phyloP scores from a whole-genome alignment of 1,284 basidiomycete species.

The Cryptococcus sp. region DNA sequence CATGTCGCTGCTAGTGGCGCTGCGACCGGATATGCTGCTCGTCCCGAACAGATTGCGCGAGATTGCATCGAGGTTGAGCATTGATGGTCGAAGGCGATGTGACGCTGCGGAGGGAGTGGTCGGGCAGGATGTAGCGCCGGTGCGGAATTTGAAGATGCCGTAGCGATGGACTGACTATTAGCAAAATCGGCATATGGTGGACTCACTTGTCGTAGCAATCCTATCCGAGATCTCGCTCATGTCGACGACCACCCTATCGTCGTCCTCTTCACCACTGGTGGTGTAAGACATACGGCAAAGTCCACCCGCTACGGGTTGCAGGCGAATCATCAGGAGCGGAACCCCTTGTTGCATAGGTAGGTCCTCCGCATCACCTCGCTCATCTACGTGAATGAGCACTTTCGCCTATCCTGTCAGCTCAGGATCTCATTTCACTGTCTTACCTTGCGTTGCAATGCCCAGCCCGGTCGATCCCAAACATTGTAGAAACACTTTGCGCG shows the following conservation, averaged over 20 bases:
- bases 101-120: conserved; percentile 70
- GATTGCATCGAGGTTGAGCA: conserved; percentile 80
- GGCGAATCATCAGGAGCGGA: conserved; percentile 64
- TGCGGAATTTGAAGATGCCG: conserved; percentile 79
- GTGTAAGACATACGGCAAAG: conserved; percentile 61
- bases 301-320: conserved; percentile 78
- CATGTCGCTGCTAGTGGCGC: conserved; percentile 24
- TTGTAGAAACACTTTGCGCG: conserved; percentile 78
- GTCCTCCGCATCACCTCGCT: conserved; percentile 60
- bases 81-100: conserved; percentile 70
- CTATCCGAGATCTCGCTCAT: conserved; percentile 68
- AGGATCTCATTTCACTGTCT: conserved; percentile 5
- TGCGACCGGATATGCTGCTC: conserved; percentile 37
- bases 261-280: conserved; percentile 67
- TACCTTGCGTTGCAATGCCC: conserved; percentile 76
- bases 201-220: conserved; percentile 76
- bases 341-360: conserved; percentile 69
- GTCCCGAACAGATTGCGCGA: conserved; percentile 58
- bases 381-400: conserved; percentile 79
- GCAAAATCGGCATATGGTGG: not conserved
- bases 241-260: conserved; percentile 66
- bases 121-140: conserved; percentile 71
- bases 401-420: conserved; percentile 64
- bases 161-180: conserved; percentile 71
- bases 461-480: conserved; percentile 75